Percentiles rank a stretch among this genome's conserved stretches.
Conservation (phyloP, 441 rosid species). For the Gossypium laxum region DNA sequence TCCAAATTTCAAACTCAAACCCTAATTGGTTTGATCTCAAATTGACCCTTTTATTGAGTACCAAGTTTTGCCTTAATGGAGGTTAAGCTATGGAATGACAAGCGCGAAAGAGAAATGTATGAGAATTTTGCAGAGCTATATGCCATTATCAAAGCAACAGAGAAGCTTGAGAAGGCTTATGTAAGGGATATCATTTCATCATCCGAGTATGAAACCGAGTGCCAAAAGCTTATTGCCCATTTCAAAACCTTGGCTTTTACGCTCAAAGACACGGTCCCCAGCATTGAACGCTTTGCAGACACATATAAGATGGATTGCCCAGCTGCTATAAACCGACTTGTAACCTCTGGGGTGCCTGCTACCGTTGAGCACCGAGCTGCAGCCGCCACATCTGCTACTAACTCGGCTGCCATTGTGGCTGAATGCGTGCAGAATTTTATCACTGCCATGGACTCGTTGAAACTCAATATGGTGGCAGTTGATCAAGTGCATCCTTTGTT, state of each 20-base stretch:
- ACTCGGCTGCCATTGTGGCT: conserved; percentile 79
- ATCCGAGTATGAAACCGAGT: conserved; percentile 65
- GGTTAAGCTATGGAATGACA: conserved; percentile 88
- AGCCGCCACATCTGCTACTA: conserved; percentile 36
- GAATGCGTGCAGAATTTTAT: conserved; percentile 90
- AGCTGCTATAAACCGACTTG: conserved; percentile 70
- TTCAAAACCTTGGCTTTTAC: conserved; percentile 74
- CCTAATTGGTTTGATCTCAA: conserved; percentile 1
- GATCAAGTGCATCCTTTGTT: conserved; percentile 87
- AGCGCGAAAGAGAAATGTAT: conserved; percentile 93
- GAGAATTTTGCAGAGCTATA: conserved; percentile 89
- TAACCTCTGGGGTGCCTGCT: conserved; percentile 88
- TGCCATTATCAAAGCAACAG: conserved; percentile 88
- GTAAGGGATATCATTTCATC: conserved; percentile 66
- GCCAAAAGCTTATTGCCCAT: conserved; percentile 85
- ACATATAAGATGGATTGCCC: conserved; percentile 93
- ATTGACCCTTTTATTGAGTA: conserved; percentile 11
- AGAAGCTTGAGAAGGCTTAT: conserved; percentile 86
- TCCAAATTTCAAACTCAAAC: not conserved
- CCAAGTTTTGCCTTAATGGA: conserved; percentile 42
- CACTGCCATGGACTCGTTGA: conserved; percentile 88
- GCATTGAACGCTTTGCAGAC: conserved; percentile 76
- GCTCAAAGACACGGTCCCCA: conserved; percentile 72
- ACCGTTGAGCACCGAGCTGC: conserved; percentile 83
- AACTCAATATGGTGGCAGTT: conserved; percentile 83